Evolutionary conservation across 306 rosid genomes (phyloP).

Genomic region (Alnus rubra): DNA sequence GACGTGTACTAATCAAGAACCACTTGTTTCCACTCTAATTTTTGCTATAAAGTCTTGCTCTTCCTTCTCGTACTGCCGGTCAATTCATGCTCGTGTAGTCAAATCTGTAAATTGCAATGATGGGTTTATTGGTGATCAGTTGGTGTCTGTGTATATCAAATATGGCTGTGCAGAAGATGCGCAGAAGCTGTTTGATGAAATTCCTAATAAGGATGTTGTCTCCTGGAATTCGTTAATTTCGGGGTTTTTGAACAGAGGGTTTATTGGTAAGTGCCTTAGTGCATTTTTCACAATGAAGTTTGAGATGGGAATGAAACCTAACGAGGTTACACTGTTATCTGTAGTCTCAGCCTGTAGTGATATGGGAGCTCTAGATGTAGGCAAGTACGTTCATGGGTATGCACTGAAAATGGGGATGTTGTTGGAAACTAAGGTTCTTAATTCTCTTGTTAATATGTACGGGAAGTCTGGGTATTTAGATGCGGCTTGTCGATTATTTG

Average conservation of each 20-base stretch:
- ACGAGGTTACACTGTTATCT: slow-evolving; percentile 60
- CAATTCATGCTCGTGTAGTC: slow-evolving; percentile 61
- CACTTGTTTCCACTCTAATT: slow-evolving; percentile 48
- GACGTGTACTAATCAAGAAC: slow-evolving; percentile 15
- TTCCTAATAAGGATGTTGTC: slow-evolving; percentile 56
- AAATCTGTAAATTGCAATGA: slow-evolving; percentile 57
- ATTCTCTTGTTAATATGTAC: slow-evolving; percentile 65
- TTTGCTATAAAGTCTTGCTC: slow-evolving; percentile 47
- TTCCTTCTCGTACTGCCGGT: slow-evolving; percentile 46
- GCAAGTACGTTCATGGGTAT: slow-evolving; percentile 61
- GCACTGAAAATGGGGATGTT: slow-evolving; percentile 51
- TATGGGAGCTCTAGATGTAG: slow-evolving; percentile 40
- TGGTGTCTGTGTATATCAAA: slow-evolving; percentile 47
- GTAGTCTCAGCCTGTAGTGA: slow-evolving; percentile 54
- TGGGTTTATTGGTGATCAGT: slow-evolving; percentile 78
- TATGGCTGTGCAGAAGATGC: slow-evolving; percentile 56
- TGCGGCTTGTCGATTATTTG: slow-evolving; percentile 51
- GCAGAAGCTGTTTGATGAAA: slow-evolving; percentile 60
- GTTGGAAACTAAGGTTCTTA: slow-evolving; percentile 54
- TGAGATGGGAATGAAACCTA: slow-evolving; percentile 39
- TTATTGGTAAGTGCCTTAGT: slow-evolving; percentile 42
- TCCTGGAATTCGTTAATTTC: slow-evolving; percentile 80
- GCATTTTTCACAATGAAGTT: slow-evolving; percentile 47
- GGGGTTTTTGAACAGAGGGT: slow-evolving; percentile 51
- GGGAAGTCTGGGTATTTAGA: slow-evolving; percentile 57